Percentiles rank a stretch among this genome's conserved stretches.
These are phyloP conservation scores for Fraxinus excelsior DNA, from an alignment of 257 asterid genomes.

Conservation along the genomic window DNA sequence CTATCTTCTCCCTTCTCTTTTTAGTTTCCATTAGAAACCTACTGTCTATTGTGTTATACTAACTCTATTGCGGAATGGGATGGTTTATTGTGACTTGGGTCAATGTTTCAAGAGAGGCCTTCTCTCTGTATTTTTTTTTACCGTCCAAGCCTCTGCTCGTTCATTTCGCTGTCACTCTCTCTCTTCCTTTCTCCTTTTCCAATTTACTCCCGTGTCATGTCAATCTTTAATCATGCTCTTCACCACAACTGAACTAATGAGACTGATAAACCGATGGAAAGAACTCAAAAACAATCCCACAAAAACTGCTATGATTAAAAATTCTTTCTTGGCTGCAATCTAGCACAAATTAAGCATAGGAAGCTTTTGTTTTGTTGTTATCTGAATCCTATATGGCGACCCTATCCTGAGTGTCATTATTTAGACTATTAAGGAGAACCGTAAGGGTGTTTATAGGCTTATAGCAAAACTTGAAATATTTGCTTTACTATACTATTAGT, in stretches of 20 bases:
- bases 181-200: neutral
- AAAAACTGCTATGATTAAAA: neutral
- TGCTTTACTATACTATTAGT: neutral
- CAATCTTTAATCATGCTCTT: neutral
- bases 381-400: neutral
- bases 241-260: neutral
- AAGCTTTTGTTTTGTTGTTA: neutral
- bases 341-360: neutral
- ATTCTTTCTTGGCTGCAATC: neutral
- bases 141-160: neutral
- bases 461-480: neutral
- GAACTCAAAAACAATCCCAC: neutral
- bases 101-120: neutral
- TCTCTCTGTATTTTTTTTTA: neutral
- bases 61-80: constrained; percentile 1
- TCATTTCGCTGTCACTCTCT: neutral
- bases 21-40: constrained; percentile 3
- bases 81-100: neutral
- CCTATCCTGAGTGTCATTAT: neutral
- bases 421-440: neutral
- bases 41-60: constrained; percentile 12
- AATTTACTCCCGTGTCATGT: neutral
- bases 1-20: neutral
- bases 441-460: neutral
- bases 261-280: neutral